Base-by-base conservation (phyloP, 495 filamentous ascomycete species). In the Choiromyces venosus region DNA sequence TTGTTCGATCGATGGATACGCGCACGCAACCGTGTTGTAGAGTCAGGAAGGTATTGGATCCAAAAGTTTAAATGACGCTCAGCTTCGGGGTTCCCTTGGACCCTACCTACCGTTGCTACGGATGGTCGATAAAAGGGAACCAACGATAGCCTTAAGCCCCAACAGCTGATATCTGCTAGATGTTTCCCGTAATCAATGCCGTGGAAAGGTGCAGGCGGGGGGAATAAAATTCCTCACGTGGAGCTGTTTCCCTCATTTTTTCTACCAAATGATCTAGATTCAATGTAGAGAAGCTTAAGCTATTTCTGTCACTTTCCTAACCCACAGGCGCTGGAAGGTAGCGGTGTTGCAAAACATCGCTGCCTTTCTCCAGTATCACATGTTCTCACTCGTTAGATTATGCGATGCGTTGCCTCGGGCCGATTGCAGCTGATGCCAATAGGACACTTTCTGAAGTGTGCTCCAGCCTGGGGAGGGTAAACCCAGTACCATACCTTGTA, bases 171-270 rank as follows among this genome's bases (percentile, higher is more conserved):
- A 56, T 29, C 46, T 56, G 10, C n/a, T 25, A 56, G 46, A 56
- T 56, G 46, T 56, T 56, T 56, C n/a, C 46, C 46, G 46, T n/a
- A 56, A 9, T 56, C 46, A 56, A 56, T 56, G 46, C 46, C n/a
- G 46, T 56, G 46, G 46, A 56, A 56, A 56, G 46, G n/a, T 29
- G n/a, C 46, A 29, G n/a, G n/a, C 14, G 25, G 46, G 46, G 46
- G 46, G 46, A 56, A 56, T 56, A 56, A 56, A 56, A 56, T 29
- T 56, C 46, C 46, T 56, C 46, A 56, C 46, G 46, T 56, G 46
- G 46, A 10, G 46, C n/a, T 56, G n/a, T 25, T 56, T 29, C 46
- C 46, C 46, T 29, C n/a, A 1, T 14, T 14, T 52, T 29, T 29
- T 10, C 9, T 3, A 29, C 14, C 46, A 56, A 29, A 56, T 56